Evolutionary conservation across 768 basidiomycete genomes (phyloP), one percentile per base, ranked within the genome.

Genomic region (Chalciporus chontae): DNA sequence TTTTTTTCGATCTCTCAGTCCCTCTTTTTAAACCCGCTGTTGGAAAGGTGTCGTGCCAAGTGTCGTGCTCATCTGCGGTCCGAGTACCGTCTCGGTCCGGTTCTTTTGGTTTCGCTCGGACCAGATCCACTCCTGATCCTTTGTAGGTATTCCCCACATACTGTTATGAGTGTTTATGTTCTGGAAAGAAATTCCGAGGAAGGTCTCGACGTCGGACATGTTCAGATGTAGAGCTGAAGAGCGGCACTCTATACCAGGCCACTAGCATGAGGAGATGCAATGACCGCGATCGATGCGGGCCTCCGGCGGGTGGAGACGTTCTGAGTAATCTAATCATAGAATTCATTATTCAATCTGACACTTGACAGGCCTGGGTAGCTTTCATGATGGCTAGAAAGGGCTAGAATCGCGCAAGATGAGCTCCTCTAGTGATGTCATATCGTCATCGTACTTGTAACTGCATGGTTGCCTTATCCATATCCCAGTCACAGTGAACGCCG

Each of bases 81-180:
- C 56, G 56, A 10, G 5, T 19, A 6, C 31, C 55, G 26, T 37
- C 32, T 18, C 56, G 56, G 56, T 13, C 56, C 41, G 45, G 7
- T 9, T 21, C 38, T 40, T 42, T 45, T 48, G 34, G 14, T 17
- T 29, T 3, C 21, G 13, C 29, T 17, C 40, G 18, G 29, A 26
- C n/a, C 18, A 5, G 8, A n/a, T 32, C 29, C 40, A 24, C 23
- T 55, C 58, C 60, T 54, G 45, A 15, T n/a, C 26, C 26, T 26
- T 26, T 26, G 26, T 5, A 29, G 3, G 14, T n/a, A 15, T 36
- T 36, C 15, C n/a, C 1, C 15, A 6, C 34, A 15, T 14, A 36
- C 3, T n/a, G n/a, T n/a, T n/a, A n/a, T n/a, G n/a, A n/a, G n/a
- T n/a, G n/a, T n/a, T n/a, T n/a, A n/a, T n/a, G n/a, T n/a, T n/a